phyloP scores from a whole-genome alignment of 2,329 filamentous ascomycete genomes.

The Diaporthe capsici region DNA sequence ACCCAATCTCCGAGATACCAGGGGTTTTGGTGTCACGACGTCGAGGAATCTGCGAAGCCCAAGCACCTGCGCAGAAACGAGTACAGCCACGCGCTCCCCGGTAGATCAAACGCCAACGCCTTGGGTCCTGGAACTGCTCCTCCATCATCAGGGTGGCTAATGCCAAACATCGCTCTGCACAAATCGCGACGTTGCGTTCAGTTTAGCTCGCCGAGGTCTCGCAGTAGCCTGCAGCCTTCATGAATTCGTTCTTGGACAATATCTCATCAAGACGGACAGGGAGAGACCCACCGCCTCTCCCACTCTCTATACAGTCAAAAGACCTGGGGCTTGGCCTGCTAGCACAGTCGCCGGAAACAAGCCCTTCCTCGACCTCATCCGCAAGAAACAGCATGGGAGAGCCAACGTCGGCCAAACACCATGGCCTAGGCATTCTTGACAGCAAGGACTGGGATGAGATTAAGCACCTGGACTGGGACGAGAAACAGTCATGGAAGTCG shows the following conservation, averaged over 20 bases:
- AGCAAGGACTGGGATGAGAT: conserved; percentile 53
- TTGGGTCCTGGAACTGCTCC: conserved; percentile 17
- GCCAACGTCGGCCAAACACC: conserved; percentile 51
- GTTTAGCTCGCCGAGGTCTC: neutral
- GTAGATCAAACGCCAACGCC: conserved; percentile 10
- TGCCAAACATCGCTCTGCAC: neutral
- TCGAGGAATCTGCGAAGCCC: neutral
- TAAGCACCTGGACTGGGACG: conserved; percentile 45
- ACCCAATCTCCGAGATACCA: neutral
- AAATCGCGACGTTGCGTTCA: neutral
- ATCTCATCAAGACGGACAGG: conserved; percentile 40
- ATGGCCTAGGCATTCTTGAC: conserved; percentile 50
- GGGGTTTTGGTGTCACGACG: conserved; percentile 14
- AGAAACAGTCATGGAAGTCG: conserved; percentile 45
- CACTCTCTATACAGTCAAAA: conserved; percentile 36
- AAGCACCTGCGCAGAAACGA: conserved; percentile 7
- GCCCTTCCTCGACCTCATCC: conserved; percentile 6
- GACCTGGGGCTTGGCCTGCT: conserved; percentile 34
- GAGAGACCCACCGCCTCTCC: conserved; percentile 39
- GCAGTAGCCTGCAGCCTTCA: conserved; percentile 33
- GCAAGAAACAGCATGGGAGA: conserved; percentile 34
- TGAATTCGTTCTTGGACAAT: conserved; percentile 41
- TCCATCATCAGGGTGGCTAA: neutral
- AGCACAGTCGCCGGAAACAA: conserved; percentile 38
- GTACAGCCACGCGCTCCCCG: conserved; percentile 14